A percentile compares a stretch with the other conserved stretches of the same genome.
These are phyloP conservation scores for Abrus precatorius DNA, from an alignment of 306 rosid species.

Conservation along the genomic window DNA sequence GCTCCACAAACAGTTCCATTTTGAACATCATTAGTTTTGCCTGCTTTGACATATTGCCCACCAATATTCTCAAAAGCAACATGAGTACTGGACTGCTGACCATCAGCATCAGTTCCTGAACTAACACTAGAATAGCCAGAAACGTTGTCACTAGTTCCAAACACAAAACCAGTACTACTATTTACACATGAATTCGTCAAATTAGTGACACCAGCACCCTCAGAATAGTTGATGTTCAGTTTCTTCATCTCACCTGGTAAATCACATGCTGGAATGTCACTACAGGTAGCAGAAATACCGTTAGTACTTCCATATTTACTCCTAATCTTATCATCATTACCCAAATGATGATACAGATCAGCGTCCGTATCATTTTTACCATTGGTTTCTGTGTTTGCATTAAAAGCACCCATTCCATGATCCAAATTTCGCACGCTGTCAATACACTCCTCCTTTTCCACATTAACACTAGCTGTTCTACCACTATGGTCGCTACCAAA, in stretches of 20 bases:
- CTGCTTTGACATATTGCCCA: conserved; percentile 47
- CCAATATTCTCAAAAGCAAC: conserved; percentile 44
- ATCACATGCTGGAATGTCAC: conserved; percentile 44
- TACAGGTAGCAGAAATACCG: conserved; percentile 35
- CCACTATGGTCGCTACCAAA: conserved; percentile 46
- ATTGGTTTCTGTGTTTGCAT: conserved; percentile 36
- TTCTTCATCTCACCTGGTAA: conserved; percentile 72
- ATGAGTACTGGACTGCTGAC: conserved; percentile 45
- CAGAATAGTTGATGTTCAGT: conserved; percentile 65
- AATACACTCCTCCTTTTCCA: conserved; percentile 47
- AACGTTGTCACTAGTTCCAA: conserved; percentile 49
- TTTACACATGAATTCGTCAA: conserved; percentile 44
- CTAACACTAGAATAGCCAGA: conserved; percentile 36
- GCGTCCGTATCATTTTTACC: conserved; percentile 10
- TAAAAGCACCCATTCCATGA: conserved; percentile 45
- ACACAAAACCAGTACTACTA: conserved; percentile 49
- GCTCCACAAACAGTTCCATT: conserved; percentile 49
- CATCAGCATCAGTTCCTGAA: conserved; percentile 47
- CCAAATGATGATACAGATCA: conserved; percentile 39
- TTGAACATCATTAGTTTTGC: conserved; percentile 39
- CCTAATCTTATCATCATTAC: conserved; percentile 42
- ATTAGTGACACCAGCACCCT: conserved; percentile 39
- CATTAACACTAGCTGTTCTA: conserved; percentile 40
- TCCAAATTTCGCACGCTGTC: conserved; percentile 39
- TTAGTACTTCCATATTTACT: conserved; percentile 40